These are phyloP conservation scores for Protea cynaroides DNA, from an alignment of 164 flowering plant species.

Conservation along the genomic window DNA sequence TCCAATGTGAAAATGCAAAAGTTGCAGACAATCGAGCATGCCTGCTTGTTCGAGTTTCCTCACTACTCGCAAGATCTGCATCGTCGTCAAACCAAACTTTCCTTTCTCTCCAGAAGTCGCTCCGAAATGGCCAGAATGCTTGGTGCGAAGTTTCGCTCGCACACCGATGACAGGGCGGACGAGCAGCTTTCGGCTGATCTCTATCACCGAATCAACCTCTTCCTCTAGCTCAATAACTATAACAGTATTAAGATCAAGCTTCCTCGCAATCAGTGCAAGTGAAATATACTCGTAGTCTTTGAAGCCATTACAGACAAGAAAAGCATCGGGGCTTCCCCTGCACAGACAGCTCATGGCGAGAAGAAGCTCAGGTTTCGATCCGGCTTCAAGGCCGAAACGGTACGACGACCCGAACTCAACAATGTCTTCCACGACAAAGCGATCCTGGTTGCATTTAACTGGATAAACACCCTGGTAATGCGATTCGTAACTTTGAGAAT, in stretches of 20 bases:
- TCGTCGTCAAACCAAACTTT: constrained; percentile 79
- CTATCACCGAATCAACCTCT: constrained; percentile 81
- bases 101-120: constrained; percentile 99
- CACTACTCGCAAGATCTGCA: constrained; percentile 69
- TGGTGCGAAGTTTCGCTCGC: constrained; percentile 90
- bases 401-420: constrained; percentile 67
- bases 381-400: constrained; percentile 95
- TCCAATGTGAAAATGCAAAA: constrained; percentile 93
- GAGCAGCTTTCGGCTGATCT: constrained; percentile 44
- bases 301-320: constrained; percentile 87
- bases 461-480: constrained; percentile 99
- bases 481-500: constrained; percentile 52
- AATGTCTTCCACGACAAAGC: constrained; percentile 86
- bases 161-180: constrained; percentile 78
- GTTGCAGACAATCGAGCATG: constrained; percentile 83
- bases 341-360: constrained; percentile 89
- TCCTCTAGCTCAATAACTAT: constrained; percentile 95
- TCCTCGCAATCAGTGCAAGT: constrained; percentile 70
- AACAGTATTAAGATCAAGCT: constrained; percentile 63
- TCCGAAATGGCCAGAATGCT: constrained; percentile 97
- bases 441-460: constrained; percentile 93
- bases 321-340: constrained; percentile 70
- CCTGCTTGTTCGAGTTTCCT: constrained; percentile 51
- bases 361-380: constrained; percentile 97
- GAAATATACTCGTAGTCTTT: constrained; percentile 88